phyloP scores from a whole-genome alignment of 2,329 filamentous ascomycete species.

The Cytospora schulzeri region DNA sequence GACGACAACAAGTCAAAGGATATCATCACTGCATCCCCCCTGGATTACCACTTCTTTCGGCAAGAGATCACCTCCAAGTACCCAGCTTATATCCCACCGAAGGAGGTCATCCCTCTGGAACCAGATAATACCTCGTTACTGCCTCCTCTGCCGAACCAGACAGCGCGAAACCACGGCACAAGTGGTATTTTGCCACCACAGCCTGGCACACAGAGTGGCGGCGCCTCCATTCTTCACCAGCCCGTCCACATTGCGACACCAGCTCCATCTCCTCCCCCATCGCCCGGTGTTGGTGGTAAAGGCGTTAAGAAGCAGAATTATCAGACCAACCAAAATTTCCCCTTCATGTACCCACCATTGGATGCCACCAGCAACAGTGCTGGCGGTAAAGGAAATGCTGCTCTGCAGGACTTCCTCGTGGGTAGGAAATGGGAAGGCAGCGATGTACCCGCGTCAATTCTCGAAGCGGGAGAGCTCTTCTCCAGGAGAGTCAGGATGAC shows the following conservation, averaged over 20 bases:
- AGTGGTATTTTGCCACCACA: conserved; percentile 64
- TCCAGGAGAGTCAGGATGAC: conserved; percentile 89
- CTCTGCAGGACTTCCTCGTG: conserved; percentile 76
- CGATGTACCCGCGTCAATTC: conserved; percentile 89
- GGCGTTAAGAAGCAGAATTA: conserved; percentile 99
- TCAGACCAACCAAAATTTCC: conserved; percentile 98
- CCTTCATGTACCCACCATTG: conserved; percentile 93
- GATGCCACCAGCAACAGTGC: conserved; percentile 87
- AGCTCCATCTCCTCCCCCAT: conserved; percentile 91
- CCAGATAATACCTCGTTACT: conserved; percentile 89
- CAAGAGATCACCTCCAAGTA: conserved; percentile 98
- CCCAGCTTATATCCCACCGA: conserved; percentile 90
- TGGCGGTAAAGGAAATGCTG: conserved; percentile 84
- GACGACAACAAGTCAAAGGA: conserved; percentile 67
- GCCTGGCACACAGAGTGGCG: conserved; percentile 56
- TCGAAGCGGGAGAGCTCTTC: conserved; percentile 93
- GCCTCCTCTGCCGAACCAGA: conserved; percentile 78
- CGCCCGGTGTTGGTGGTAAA: conserved; percentile 83
- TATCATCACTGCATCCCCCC: conserved; percentile 87
- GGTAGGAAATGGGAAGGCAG: conserved; percentile 90
- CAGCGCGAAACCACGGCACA: conserved; percentile 60
- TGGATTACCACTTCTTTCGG: conserved; percentile 95
- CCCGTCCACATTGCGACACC: conserved; percentile 99
- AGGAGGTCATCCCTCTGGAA: conserved; percentile 80
- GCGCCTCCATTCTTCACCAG: conserved; percentile 86